Evolutionary conservation across 1,139 yeast species (phyloP), one percentile per base, ranked within the genome.

Genomic region (Saccharomyces hybrid): DNA sequence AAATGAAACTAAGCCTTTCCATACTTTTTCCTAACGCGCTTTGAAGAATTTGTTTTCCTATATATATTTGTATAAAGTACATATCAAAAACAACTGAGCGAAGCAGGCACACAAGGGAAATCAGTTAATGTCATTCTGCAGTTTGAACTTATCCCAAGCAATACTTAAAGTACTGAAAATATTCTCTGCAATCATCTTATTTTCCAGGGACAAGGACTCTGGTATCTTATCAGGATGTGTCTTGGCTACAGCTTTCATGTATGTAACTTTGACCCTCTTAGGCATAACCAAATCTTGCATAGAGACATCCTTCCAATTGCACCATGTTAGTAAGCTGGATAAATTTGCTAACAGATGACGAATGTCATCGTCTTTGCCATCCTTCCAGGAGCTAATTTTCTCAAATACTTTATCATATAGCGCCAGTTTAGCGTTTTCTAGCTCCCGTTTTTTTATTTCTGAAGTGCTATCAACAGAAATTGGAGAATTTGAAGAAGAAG

Each of bases 151-250:
- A 61, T 91, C 99, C 99, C 99, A 95, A 1, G 98, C 91, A 61
- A 82, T 80, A 69, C 91, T 91, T 60, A 95, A 75, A 0, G 83
- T 78, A 49, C 90, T 86, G 66, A 95, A 95, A 0, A 93, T 95
- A 8, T 84, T 83, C 63, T 90, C 93, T 32, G 98, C 95, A 52
- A 91, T 76, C 85, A 91, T 81, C 67, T 85, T 85, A 57, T 82
- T 81, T 62, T 88, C 93, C n/a, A 82, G 74, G 31, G 73, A 71
- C 7, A 83, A 72, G 1, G 82, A 78, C 25, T 65, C 63, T 34
- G 76, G 74, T 46, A 90, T 74, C 70, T 95, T 95, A 70, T 95
- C 99, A 0, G 99, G 99, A 67, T 95, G 99, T 5, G 95, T 89
- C 61, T 85, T 82, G 34, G 96, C 84, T 47, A 90, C 95, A 0